Percentiles rank a stretch among this genome's conserved stretches.
phyloP scores from a whole-genome alignment of 768 basidiomycete genomes.

The Hypholoma fasciculare region DNA sequence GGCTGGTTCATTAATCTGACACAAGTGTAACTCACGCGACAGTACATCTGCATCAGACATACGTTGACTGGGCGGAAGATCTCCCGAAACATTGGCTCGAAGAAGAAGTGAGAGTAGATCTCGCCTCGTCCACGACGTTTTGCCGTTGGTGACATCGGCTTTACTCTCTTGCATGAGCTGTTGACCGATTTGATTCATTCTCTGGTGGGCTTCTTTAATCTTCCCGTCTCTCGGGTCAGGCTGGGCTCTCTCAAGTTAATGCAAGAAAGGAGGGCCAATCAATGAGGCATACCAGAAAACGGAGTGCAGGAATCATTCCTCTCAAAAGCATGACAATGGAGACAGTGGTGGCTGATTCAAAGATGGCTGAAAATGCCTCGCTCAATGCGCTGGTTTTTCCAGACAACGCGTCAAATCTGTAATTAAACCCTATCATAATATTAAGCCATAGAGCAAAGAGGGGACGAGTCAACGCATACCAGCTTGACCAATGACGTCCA shows the following conservation, averaged over 20 bases:
- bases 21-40: constrained; percentile 37
- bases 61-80: constrained; percentile 52
- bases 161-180: constrained; percentile 54
- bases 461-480: constrained; percentile 30
- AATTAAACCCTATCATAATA: constrained; percentile 29
- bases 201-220: constrained; percentile 30
- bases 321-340: constrained; percentile 31
- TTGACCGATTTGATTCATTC: constrained; percentile 50
- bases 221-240: constrained; percentile 29
- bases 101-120: constrained; percentile 64
- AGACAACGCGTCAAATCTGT: constrained; percentile 30
- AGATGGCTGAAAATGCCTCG: constrained; percentile 53
- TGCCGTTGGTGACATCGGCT: constrained; percentile 22
- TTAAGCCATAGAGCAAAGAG: constrained; percentile 26
- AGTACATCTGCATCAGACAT: constrained; percentile 66
- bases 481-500: constrained; percentile 77
- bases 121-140: constrained; percentile 34
- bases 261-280: no score
- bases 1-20: neutral
- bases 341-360: constrained; percentile 41
- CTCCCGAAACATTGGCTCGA: constrained; percentile 62
- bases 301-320: constrained; percentile 34
- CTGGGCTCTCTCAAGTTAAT: constrained; percentile 13
- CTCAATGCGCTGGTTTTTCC: constrained; percentile 47
- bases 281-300: constrained; percentile 31